Conservation (phyloP, 805 yeast species). For the Tetrapisispora arboricola region DNA sequence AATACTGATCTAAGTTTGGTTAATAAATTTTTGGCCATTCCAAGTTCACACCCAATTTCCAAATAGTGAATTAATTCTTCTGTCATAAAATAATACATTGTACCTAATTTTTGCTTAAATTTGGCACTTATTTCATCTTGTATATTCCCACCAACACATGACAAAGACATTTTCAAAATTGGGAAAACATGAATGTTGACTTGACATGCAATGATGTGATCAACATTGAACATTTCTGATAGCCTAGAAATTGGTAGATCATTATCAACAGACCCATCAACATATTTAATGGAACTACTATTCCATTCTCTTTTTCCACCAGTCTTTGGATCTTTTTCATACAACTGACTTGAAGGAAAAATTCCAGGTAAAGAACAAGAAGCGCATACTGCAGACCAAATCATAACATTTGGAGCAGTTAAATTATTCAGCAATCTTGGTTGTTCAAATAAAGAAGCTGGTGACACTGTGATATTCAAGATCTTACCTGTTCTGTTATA, state of each 20-base stretch:
- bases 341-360: conserved; percentile 75
- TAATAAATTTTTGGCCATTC: conserved; percentile 60
- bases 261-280: conserved; percentile 93
- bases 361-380: conserved; percentile 91
- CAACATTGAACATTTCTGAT: conserved; percentile 94
- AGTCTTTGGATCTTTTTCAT: conserved; percentile 70
- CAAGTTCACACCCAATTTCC: conserved; percentile 64
- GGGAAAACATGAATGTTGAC: conserved; percentile 97
- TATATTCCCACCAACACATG: conserved; percentile 58
- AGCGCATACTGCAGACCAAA: conserved; percentile 87
- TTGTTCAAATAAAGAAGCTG: conserved; percentile 84
- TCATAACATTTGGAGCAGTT: conserved; percentile 71
- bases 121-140: conserved; percentile 51
- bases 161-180: conserved; percentile 55
- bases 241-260: conserved; percentile 85
- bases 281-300: conserved; percentile 58
- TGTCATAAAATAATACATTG: conserved; percentile 47
- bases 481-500: conserved; percentile 89
- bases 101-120: conserved; percentile 41
- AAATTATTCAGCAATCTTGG: conserved; percentile 71
- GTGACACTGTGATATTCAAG: conserved; percentile 88
- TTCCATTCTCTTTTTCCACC: conserved; percentile 77
- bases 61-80: conserved; percentile 72
- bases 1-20: conserved; percentile 67
- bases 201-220: conserved; percentile 94